Base-by-base conservation (phyloP, 2,329 filamentous ascomycete genomes). In the Harringtonia aguacate region DNA sequence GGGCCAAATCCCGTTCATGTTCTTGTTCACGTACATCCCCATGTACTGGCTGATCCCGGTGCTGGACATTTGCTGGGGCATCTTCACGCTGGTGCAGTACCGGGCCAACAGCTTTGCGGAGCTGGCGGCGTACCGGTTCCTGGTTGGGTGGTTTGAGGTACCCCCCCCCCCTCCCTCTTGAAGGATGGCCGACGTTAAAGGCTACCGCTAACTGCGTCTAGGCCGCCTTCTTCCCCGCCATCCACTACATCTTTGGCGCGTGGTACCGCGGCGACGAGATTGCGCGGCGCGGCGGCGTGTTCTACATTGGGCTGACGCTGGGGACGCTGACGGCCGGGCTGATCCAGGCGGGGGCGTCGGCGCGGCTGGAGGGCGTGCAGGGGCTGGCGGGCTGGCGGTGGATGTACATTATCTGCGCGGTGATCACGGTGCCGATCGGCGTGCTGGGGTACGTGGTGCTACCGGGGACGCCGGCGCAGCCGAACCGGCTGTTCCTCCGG, bases 191-290 rank as follows among this genome's bases (percentile, higher is more conserved):
- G n/a, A n/a, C n/a, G n/a, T n/a, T n/a, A n/a, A n/a, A n/a, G n/a
- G n/a, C n/a, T n/a, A n/a, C n/a, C n/a, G 18, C 9, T 36, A 4
- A 6, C 20, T 24, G 18, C 3, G 10, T 15, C n/a, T 12, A 41
- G 21, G 67, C 68, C 59, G 1, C 70, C 0, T 75, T 73, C 34
- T 72, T 69, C 36, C 73, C 74, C 0, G 75, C 72, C 24, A 65
- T 75, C 38, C 64, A 67, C 48, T 67, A 64, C 43, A 59, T 67
- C 36, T 56, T 68, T 3, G 64, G 65, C 4, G 59, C 72, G 0
- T 81, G 78, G 77, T 81, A 80, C 50, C 79, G 69, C 0, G 65
- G 67, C 21, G 62, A 65, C n/a, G 77, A 81, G 48, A 65, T 82
- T 0, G 75, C 74, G 1, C 81, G 81, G 53, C 67, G 79, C 3